Evolutionary conservation across 345 rosid species (phyloP).

Genomic region (Crucihimalaya himalaica): DNA sequence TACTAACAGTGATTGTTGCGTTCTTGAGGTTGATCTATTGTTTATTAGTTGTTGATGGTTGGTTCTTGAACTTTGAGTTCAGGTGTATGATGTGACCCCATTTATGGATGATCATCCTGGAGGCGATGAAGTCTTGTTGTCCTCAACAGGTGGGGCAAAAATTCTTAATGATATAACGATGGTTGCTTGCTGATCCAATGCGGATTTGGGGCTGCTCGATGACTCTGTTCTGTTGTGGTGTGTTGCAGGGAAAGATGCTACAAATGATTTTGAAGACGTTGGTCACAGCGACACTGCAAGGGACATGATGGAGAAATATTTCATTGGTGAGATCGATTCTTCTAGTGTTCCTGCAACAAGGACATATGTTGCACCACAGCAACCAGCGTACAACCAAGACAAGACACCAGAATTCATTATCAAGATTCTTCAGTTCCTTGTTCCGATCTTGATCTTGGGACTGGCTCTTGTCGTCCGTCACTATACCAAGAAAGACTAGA

Average conservation of each 20-base stretch:
- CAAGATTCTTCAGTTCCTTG: constrained; percentile 85
- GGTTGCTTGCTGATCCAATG: not conserved
- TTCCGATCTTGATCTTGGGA: constrained; percentile 85
- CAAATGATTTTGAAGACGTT: constrained; percentile 88
- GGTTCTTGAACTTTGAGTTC: constrained; percentile 1
- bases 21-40: not conserved
- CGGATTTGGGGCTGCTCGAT: not conserved
- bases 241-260: constrained; percentile 81
- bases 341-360: constrained; percentile 63
- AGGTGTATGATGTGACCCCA: constrained; percentile 95
- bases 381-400: constrained; percentile 51
- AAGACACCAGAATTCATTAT: constrained; percentile 66
- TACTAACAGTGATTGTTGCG: not conserved
- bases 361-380: constrained; percentile 53
- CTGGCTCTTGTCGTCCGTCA: constrained; percentile 71
- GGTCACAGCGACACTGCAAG: constrained; percentile 96
- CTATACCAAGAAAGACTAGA: constrained; percentile 85
- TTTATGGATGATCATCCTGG: constrained; percentile 99
- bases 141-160: constrained; percentile 66
- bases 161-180: not conserved
- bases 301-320: constrained; percentile 72
- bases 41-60: not conserved
- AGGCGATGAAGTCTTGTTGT: constrained; percentile 91
- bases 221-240: not conserved
- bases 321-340: constrained; percentile 72